These are phyloP conservation scores for Cucurbita moschata DNA, from an alignment of 306 rosid species.

Conservation along the genomic window DNA sequence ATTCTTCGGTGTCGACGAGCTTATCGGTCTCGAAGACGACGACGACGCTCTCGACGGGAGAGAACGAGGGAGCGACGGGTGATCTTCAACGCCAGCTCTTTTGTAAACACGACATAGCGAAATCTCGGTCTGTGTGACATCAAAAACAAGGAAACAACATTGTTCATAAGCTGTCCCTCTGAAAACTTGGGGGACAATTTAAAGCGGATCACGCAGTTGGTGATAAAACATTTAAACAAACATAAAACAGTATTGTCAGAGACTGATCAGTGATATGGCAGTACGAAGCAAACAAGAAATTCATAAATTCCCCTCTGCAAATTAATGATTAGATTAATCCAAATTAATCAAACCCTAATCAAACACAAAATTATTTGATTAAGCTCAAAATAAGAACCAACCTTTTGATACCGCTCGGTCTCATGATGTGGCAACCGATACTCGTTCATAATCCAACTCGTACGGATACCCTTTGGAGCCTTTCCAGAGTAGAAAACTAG, in stretches of 20 bases:
- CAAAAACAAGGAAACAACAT: too few species aligned
- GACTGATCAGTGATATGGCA: not conserved
- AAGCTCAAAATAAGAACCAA: not conserved
- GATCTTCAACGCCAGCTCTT: constrained; percentile 95
- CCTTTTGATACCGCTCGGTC: constrained; percentile 91
- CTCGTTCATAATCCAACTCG: constrained; percentile 99
- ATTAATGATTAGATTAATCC: not conserved
- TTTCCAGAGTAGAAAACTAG: constrained; percentile 98
- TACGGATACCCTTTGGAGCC: constrained; percentile 91
- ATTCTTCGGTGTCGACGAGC: not conserved
- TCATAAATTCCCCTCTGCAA: not conserved
- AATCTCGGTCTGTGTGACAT: constrained; percentile 54
- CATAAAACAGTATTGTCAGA: constrained; percentile 1
- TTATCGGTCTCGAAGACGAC: constrained; percentile 29
- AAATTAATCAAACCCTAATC: not conserved
- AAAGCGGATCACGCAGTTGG: constrained; percentile 4
- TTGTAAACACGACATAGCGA: constrained; percentile 90
- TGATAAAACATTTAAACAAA: not conserved
- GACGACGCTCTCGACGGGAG: constrained; percentile 54
- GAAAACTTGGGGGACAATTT: not conserved
- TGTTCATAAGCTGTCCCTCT: not conserved
- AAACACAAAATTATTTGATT: not conserved
- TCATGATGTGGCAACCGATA: constrained; percentile 94
- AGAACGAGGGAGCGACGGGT: constrained; percentile 75
- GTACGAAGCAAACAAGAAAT: not conserved